Evolutionary conservation across 345 rosid genomes (phyloP).

Genomic region (Moringa oleifera): DNA sequence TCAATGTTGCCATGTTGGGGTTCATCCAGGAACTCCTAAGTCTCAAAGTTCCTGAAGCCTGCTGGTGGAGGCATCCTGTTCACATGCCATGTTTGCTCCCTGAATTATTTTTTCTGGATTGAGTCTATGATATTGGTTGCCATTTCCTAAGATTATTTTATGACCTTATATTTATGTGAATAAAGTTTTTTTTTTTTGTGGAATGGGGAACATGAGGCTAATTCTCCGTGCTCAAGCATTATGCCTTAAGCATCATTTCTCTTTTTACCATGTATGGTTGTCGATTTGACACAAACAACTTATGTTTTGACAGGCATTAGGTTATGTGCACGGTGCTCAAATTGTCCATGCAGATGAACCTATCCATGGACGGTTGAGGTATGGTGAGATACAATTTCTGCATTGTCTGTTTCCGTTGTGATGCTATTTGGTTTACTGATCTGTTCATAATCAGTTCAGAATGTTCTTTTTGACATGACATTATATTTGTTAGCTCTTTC

Average conservation of each 20-base stretch:
- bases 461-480: neutral
- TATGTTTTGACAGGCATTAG: slow-evolving; percentile 65
- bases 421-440: neutral
- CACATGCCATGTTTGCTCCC: neutral
- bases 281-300: slow-evolving; percentile 13
- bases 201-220: neutral
- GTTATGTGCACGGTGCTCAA: slow-evolving; percentile 83
- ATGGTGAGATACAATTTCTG: slow-evolving; percentile 18
- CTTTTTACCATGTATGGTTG: neutral
- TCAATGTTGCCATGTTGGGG: too few species aligned
- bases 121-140: neutral
- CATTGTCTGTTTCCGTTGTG: neutral
- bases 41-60: too few species aligned
- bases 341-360: slow-evolving; percentile 88
- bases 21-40: too few species aligned
- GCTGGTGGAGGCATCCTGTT: neutral
- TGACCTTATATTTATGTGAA: too few species aligned
- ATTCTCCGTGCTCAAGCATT: neutral
- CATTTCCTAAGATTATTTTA: too few species aligned
- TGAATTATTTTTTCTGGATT: neutral
- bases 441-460: neutral
- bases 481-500: neutral
- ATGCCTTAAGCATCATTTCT: neutral
- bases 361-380: slow-evolving; percentile 97
- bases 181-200: neutral